Evolutionary conservation across 1,284 basidiomycete genomes (phyloP).

Genomic region (Apiotrichum porosum): DNA sequence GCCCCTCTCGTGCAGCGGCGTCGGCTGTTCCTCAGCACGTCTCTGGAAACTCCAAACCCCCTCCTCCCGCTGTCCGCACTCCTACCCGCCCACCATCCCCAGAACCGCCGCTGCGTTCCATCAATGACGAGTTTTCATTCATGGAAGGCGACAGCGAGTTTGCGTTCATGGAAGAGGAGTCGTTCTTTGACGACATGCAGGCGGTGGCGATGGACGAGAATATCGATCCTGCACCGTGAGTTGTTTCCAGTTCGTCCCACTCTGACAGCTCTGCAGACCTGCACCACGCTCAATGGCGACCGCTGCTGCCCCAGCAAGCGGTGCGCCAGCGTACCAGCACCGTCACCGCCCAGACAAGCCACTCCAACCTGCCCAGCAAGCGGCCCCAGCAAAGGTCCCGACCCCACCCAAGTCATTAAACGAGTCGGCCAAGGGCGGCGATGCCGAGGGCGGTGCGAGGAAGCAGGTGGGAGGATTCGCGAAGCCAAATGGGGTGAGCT

Average conservation of each 20-base stretch:
- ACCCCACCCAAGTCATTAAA: too few relatives aligned
- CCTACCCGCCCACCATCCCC: not conserved
- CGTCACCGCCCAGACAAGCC: conserved; percentile 37
- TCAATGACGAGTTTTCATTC: conserved; percentile 17
- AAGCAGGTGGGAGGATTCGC: conserved; percentile 5
- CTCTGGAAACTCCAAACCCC: conserved; percentile 9
- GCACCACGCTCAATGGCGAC: not conserved
- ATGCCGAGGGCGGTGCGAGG: too few relatives aligned
- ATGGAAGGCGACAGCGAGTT: conserved; percentile 28
- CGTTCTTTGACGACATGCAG: conserved; percentile 27
- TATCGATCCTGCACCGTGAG: too few relatives aligned
- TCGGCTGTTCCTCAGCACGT: conserved; percentile 21
- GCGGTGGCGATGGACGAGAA: too few relatives aligned
- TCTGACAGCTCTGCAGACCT: not conserved
- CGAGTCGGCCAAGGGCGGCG: not conserved
- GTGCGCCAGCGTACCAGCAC: conserved; percentile 31
- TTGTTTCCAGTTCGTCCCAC: too few relatives aligned
- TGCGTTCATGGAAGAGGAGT: conserved; percentile 29
- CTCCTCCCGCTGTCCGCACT: not conserved
- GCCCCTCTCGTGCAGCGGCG: conserved; percentile 16
- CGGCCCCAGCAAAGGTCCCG: not conserved
- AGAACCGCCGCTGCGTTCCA: conserved; percentile 24
- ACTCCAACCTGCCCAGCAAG: not conserved
- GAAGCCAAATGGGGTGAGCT: conserved; percentile 5
- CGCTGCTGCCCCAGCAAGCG: not conserved